Percentiles rank a stretch among this genome's conserved stretches.
These are phyloP conservation scores for Naematelia encephala DNA, from an alignment of 768 basidiomycete species.

Conservation along the genomic window DNA sequence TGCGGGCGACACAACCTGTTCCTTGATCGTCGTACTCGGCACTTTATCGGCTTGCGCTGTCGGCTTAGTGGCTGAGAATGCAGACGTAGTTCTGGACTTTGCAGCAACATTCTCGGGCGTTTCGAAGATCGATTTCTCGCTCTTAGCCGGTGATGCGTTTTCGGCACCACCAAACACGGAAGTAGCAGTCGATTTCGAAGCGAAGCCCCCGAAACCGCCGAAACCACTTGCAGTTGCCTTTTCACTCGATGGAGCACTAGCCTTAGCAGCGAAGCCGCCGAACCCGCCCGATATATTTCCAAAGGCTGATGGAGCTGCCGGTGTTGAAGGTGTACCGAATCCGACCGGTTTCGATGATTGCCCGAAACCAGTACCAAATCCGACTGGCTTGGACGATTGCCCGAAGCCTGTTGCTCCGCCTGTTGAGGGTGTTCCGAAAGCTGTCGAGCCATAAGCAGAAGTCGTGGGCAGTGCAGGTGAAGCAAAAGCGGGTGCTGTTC, in stretches of 20 bases:
- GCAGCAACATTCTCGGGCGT: neutral
- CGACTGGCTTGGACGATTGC: constrained; percentile 20
- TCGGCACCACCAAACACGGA: neutral
- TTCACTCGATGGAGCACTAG: neutral
- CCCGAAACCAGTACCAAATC: constrained; percentile 50
- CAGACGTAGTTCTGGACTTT: neutral
- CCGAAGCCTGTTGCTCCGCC: constrained; percentile 22
- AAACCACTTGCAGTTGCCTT: neutral
- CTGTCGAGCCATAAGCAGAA: neutral
- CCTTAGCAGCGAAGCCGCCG: constrained; percentile 34
- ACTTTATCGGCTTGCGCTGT: neutral
- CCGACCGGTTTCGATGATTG: constrained; percentile 45
- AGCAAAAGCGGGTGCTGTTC: constrained; percentile 3
- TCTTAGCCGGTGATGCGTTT: neutral
- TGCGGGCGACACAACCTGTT: neutral
- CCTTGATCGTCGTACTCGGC: neutral
- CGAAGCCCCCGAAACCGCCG: constrained; percentile 17
- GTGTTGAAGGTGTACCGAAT: constrained; percentile 19
- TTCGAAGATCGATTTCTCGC: neutral
- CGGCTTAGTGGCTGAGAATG: neutral
- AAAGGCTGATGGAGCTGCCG: constrained; percentile 14
- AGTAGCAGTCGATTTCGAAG: constrained; percentile 2
- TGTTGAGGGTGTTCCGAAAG: constrained; percentile 5
- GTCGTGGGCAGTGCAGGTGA: neutral
- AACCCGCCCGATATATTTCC: constrained; percentile 38